Base-by-base conservation (phyloP, 169 alveolate genomes). In the Babesia ovata region DNA sequence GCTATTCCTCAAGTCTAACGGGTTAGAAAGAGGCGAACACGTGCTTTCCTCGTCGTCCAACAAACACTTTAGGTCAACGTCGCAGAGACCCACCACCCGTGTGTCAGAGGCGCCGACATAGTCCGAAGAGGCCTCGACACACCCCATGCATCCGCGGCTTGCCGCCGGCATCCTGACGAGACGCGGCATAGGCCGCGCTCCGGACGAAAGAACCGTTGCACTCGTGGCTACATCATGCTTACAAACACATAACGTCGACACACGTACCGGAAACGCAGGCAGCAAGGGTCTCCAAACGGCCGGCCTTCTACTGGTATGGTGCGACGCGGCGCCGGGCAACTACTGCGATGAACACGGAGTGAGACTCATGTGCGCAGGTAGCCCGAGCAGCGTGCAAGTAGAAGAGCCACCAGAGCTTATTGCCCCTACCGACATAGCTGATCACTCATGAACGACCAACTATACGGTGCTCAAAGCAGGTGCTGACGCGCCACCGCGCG, bases 31-130 rank as follows among this genome's bases (percentile, higher is more conserved):
- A 24, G 88, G 85, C 45, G 88, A 81, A 65, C 84, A 70, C 53
- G 70, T 66, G 42, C 74, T 72, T 58, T 81, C 88, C 85, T 69
- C 76, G n/a, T 70, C 88, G 26, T 81, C 84, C 84, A 81, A n/a
- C 72, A 81, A 74, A 22, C 66, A 45, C 44, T 72, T 58, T 60
- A 81, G 70, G 57, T 81, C 76, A 62, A 81, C 88, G 39, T 81
- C 69, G 45, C 83, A 72, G 52, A 81, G 70, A 29, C 75, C 60
- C 28, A 81, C 79, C 63, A 81, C 79, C 66, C 63, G 75, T 19
- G 88, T 6, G 36, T 42, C 44, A 13, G 63, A 29, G 46, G 67
- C 4, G 57, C 9, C 76, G 49, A 54, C 65, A 22, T 19, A 12
- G 19, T 52, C 56, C 57, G 17, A 14, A 22, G 76, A 54, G 17